phyloP scores from a whole-genome alignment of 2,329 filamentous ascomycete species.

The Beauveria bassiana region DNA sequence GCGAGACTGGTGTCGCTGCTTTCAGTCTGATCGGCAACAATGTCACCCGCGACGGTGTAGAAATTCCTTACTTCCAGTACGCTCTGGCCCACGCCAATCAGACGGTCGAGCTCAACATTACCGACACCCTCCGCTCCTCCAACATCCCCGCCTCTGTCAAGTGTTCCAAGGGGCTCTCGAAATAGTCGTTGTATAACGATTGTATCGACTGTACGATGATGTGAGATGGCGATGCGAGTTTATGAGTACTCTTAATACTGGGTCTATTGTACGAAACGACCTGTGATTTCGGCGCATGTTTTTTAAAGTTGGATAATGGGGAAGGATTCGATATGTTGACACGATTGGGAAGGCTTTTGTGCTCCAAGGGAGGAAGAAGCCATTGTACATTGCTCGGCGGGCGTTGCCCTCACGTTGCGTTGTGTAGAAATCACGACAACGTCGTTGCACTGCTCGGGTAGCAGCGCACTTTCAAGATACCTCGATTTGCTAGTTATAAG shows the following conservation, averaged over 20 bases:
- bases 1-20: constrained; percentile 46
- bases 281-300: neutral
- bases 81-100: constrained; percentile 45
- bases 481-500: constrained; percentile 18
- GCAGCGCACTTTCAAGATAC: constrained; percentile 25
- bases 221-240: neutral
- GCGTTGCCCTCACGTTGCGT: neutral
- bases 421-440: neutral
- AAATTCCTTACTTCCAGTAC: constrained; percentile 47
- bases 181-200: neutral
- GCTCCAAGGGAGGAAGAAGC: neutral
- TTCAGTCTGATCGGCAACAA: constrained; percentile 46
- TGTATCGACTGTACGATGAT: neutral
- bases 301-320: constrained; percentile 3
- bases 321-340: neutral
- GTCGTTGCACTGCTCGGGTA: constrained; percentile 11
- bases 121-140: constrained; percentile 28
- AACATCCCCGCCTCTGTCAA: neutral
- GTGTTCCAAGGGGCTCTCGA: neutral
- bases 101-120: constrained; percentile 45
- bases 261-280: neutral
- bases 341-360: neutral
- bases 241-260: too few relatives aligned
- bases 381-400: constrained; percentile 2
- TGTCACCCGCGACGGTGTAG: constrained; percentile 43